A percentile compares a stretch with the other conserved stretches of the same genome.
phyloP scores from a whole-genome alignment of 169 alveolate genomes.

The Plasmodium fragile region DNA sequence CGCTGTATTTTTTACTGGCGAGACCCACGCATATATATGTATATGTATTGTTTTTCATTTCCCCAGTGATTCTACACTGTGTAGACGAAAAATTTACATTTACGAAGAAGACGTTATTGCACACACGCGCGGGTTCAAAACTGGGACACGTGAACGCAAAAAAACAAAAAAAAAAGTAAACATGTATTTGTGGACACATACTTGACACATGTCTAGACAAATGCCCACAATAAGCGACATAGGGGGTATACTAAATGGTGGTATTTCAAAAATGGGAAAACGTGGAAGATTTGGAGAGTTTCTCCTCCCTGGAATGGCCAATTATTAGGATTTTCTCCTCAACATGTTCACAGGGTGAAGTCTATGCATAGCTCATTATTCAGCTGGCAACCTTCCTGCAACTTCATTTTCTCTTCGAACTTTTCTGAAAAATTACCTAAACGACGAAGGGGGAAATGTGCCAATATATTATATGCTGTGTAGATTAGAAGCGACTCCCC shows the following conservation, averaged over 20 bases:
- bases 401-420: conserved; percentile 49
- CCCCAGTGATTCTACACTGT: neutral
- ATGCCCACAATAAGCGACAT: neutral
- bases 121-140: neutral
- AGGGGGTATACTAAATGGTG: neutral
- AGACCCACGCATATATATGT: neutral
- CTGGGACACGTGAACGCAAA: neutral
- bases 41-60: conserved; percentile 9
- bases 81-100: neutral
- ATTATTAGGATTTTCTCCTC: neutral
- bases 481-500: neutral
- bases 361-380: conserved; percentile 67
- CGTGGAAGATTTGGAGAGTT: neutral
- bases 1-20: neutral
- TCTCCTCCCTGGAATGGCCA: neutral
- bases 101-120: neutral
- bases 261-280: neutral
- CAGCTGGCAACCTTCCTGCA: conserved; percentile 69
- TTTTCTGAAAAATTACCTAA: conserved; percentile 72
- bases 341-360: conserved; percentile 7
- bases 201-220: neutral
- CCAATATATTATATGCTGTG: neutral
- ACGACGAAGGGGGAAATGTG: neutral
- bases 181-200: neutral
- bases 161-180: neutral